phyloP scores from a whole-genome alignment of 2,329 filamentous ascomycete genomes.

The Metarhizium anisopliae region DNA sequence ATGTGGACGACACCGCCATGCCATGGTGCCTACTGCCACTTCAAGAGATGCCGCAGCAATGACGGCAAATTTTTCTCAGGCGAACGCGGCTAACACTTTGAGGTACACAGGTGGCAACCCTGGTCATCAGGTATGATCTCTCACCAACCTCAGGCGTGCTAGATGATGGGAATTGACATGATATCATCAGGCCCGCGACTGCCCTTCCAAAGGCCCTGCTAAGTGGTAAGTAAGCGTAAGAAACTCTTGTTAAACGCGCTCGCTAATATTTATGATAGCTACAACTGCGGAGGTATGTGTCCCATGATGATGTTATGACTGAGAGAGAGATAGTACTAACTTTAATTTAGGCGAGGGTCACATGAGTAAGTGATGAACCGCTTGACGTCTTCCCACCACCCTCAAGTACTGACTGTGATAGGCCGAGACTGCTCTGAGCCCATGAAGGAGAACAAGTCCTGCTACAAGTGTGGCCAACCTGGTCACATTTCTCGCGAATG shows the following conservation, averaged over 20 bases:
- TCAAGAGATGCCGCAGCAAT: neutral
- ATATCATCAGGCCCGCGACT: slow-evolving; percentile 63
- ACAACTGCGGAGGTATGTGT: slow-evolving; percentile 68
- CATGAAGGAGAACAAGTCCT: slow-evolving; percentile 75
- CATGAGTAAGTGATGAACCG: slow-evolving; percentile 52
- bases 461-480: slow-evolving; percentile 69
- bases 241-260: neutral
- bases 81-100: slow-evolving; percentile 1
- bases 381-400: neutral
- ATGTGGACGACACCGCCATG: neutral
- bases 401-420: slow-evolving; percentile 20
- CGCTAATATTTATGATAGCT: slow-evolving; percentile 39
- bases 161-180: slow-evolving; percentile 10
- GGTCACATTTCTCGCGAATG: slow-evolving; percentile 93
- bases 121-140: slow-evolving; percentile 59
- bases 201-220: slow-evolving; percentile 73
- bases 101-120: slow-evolving; percentile 54
- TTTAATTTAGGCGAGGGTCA: slow-evolving; percentile 51
- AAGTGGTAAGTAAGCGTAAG: slow-evolving; percentile 55
- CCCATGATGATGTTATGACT: neutral
- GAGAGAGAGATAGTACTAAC: slow-evolving; percentile 12
- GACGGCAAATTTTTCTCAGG: neutral
- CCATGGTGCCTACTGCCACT: no score
- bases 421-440: slow-evolving; percentile 87
- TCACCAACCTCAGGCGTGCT: neutral